phyloP scores from a whole-genome alignment of 768 basidiomycete genomes.

The Jaapia argillacea region DNA sequence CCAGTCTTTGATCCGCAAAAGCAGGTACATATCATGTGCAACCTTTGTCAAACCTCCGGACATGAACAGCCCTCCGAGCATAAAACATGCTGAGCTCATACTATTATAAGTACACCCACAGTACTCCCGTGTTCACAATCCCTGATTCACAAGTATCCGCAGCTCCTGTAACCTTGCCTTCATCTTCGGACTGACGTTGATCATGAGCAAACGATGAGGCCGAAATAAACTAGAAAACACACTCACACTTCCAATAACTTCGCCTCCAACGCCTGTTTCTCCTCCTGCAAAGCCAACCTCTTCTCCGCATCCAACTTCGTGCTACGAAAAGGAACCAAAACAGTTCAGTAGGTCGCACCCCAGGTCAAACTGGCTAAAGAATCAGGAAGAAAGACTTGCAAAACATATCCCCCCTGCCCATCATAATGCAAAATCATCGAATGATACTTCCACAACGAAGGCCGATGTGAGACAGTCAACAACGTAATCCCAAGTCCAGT shows the following conservation, averaged over 20 bases:
- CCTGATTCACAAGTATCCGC: too few relatives aligned
- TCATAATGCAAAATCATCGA: constrained; percentile 85
- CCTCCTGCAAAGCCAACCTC: constrained; percentile 84
- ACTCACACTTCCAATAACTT: constrained; percentile 83
- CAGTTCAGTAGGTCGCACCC: too few relatives aligned
- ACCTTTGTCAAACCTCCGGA: too few relatives aligned
- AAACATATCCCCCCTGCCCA: constrained; percentile 91
- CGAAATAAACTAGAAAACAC: neutral
- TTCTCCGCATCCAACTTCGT: constrained; percentile 86
- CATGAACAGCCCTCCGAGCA: too few relatives aligned
- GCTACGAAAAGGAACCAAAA: too few relatives aligned
- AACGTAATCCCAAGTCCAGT: constrained; percentile 83
- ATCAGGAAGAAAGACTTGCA: constrained; percentile 41
- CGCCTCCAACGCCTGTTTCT: constrained; percentile 82
- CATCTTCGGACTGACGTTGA: constrained; percentile 67
- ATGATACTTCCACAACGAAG: constrained; percentile 91
- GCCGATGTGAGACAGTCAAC: constrained; percentile 90
- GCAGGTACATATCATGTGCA: too few relatives aligned
- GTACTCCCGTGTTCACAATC: too few relatives aligned
- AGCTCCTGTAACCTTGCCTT: constrained; percentile 66
- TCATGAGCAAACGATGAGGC: constrained; percentile 3
- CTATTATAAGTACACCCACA: too few relatives aligned
- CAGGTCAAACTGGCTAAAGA: neutral
- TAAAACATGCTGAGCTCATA: too few relatives aligned
- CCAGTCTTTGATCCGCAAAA: too few relatives aligned